phyloP scores from a whole-genome alignment of 768 basidiomycete species.

The Mycena latifolia region DNA sequence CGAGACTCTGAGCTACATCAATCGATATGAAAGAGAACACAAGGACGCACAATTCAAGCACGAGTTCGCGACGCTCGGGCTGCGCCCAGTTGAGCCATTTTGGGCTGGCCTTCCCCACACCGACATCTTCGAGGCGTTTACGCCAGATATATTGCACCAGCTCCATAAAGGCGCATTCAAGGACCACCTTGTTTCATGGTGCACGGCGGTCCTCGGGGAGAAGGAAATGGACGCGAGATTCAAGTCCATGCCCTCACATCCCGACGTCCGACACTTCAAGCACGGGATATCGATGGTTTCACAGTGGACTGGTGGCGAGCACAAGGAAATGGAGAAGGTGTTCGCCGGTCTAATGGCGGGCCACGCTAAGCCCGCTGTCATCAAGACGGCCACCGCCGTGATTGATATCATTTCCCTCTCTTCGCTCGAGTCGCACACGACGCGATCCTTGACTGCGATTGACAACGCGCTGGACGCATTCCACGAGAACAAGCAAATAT shows the following conservation, averaged over 20 bases:
- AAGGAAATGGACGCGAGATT: slow-evolving; percentile 51
- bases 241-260: slow-evolving; percentile 42
- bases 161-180: slow-evolving; percentile 62
- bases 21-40: slow-evolving; percentile 36
- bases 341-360: slow-evolving; percentile 44
- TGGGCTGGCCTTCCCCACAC: slow-evolving; percentile 53
- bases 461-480: slow-evolving; percentile 34
- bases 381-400: slow-evolving; percentile 31
- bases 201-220: slow-evolving; percentile 36
- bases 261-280: slow-evolving; percentile 46
- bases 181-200: slow-evolving; percentile 55
- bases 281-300: slow-evolving; percentile 47
- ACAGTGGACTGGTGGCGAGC: slow-evolving; percentile 51
- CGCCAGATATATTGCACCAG: slow-evolving; percentile 61
- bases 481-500: slow-evolving; percentile 39
- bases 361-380: slow-evolving; percentile 45
- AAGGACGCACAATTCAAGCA: slow-evolving; percentile 32
- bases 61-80: slow-evolving; percentile 22
- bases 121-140: slow-evolving; percentile 54
- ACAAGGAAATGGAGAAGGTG: slow-evolving; percentile 43
- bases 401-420: slow-evolving; percentile 42
- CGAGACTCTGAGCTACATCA: not conserved
- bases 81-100: slow-evolving; percentile 44
- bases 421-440: slow-evolving; percentile 34
- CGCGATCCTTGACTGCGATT: slow-evolving; percentile 32